Conservation (phyloP, 2,329 filamentous ascomycete species). For the Trichophaea hybrida region DNA sequence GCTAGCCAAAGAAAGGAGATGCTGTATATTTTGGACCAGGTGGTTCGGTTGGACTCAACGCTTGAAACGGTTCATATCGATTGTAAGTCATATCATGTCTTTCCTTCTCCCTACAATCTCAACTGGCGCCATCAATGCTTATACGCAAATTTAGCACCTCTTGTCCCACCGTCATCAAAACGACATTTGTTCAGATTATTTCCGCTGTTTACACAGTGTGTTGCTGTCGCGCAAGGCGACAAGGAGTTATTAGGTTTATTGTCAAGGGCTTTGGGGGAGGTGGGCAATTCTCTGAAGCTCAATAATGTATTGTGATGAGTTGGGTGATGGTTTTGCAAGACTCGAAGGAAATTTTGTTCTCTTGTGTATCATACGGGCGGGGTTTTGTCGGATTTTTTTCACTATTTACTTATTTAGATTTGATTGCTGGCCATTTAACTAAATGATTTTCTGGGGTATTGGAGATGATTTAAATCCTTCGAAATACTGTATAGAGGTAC, state of each 20-base stretch:
- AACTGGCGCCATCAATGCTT: background rate
- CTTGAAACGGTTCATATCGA: constrained; percentile 49
- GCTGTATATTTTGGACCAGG: constrained; percentile 50
- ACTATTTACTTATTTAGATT: constrained; percentile 5
- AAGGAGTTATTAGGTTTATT: constrained; percentile 45
- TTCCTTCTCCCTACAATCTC: background rate
- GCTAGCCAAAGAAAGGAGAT: constrained; percentile 67
- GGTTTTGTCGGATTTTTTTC: background rate
- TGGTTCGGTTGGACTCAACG: constrained; percentile 56
- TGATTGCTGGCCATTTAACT: background rate
- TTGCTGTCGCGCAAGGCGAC: constrained; percentile 48
- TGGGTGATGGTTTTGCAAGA: background rate
- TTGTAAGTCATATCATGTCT: constrained; percentile 9
- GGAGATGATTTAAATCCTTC: constrained; percentile 31
- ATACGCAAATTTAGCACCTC: constrained; percentile 2
- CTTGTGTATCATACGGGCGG: background rate
- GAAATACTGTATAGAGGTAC: constrained; percentile 30
- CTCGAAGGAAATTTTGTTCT: background rate
- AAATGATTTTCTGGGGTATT: background rate
- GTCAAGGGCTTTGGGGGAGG: constrained; percentile 45
- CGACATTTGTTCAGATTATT: constrained; percentile 73
- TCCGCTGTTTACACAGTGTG: constrained; percentile 54
- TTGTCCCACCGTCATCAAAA: constrained; percentile 31
- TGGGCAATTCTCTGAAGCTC: constrained; percentile 44
- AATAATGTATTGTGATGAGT: background rate